phyloP scores from a whole-genome alignment of 2,329 filamentous ascomycete genomes.

The Cladorrhinum sp. region DNA sequence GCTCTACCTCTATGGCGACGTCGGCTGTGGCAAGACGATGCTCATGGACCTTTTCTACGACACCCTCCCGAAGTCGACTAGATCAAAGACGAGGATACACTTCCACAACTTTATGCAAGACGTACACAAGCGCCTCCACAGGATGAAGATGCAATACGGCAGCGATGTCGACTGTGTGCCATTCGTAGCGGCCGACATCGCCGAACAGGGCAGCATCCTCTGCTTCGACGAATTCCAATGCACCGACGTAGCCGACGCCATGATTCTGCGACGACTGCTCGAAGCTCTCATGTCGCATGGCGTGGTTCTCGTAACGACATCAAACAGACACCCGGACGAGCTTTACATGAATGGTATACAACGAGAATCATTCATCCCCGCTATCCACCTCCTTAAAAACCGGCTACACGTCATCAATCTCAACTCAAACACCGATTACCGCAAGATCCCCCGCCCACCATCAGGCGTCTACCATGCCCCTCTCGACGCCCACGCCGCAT shows the following conservation, averaged over 20 bases:
- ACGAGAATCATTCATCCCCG: slow-evolving; percentile 89
- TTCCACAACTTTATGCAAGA: slow-evolving; percentile 99
- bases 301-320: slow-evolving; percentile 94
- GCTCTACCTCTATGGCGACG: slow-evolving; percentile 92
- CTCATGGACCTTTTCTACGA: slow-evolving; percentile 98
- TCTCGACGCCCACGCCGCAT: slow-evolving; percentile 70
- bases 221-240: slow-evolving; percentile 99
- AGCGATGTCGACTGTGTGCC: slow-evolving; percentile 87
- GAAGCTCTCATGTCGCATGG: slow-evolving; percentile 93
- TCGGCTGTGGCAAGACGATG: slow-evolving; percentile 98
- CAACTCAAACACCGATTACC: slow-evolving; percentile 93
- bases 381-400: slow-evolving; percentile 85
- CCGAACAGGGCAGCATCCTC: slow-evolving; percentile 76
- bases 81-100: slow-evolving; percentile 86
- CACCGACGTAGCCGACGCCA: slow-evolving; percentile 96
- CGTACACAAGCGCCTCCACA: slow-evolving; percentile 86
- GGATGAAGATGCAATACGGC: slow-evolving; percentile 83
- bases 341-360: slow-evolving; percentile 98
- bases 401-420: slow-evolving; percentile 88
- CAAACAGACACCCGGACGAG: slow-evolving; percentile 93
- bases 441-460: slow-evolving; percentile 89
- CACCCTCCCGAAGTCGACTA: slow-evolving; percentile 76
- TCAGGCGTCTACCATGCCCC: slow-evolving; percentile 93
- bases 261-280: slow-evolving; percentile 87
- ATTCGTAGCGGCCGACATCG: slow-evolving; percentile 92